phyloP scores from a whole-genome alignment of 2,329 filamentous ascomycete genomes.

The Paecilomyces dactylethromorphus region DNA sequence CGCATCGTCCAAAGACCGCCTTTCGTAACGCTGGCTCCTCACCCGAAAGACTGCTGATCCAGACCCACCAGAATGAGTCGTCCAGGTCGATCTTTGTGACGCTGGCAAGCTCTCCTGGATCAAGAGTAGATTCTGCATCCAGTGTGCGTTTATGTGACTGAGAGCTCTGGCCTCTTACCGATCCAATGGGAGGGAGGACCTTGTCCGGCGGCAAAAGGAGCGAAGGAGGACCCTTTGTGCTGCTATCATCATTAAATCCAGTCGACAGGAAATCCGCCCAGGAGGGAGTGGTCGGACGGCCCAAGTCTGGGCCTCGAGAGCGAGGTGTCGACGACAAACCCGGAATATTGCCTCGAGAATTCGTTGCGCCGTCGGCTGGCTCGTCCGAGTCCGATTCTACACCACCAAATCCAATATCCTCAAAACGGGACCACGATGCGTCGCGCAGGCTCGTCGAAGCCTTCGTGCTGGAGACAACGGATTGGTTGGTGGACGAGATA shows the following conservation, averaged over 20 bases:
- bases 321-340: conserved; percentile 61
- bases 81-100: conserved; percentile 82
- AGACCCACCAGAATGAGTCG: conserved; percentile 99
- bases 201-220: conserved; percentile 87
- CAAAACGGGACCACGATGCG: conserved; percentile 93
- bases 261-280: conserved; percentile 98
- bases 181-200: conserved; percentile 74
- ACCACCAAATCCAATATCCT: conserved; percentile 85
- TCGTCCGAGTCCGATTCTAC: conserved; percentile 61
- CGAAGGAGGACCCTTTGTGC: conserved; percentile 56
- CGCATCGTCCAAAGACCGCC: conserved; percentile 87
- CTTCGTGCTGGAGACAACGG: conserved; percentile 63
- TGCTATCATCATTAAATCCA: conserved; percentile 75
- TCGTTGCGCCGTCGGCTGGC: not conserved
- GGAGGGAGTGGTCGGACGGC: conserved; percentile 85
- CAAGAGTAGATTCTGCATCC: conserved; percentile 62
- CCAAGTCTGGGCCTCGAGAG: conserved; percentile 61
- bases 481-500: conserved; percentile 84
- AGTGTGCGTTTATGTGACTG: conserved; percentile 72
- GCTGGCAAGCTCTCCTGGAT: conserved; percentile 90
- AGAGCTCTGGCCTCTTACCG: conserved; percentile 68
- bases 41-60: conserved; percentile 91
- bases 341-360: conserved; percentile 27
- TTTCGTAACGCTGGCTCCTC: conserved; percentile 84
- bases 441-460: conserved; percentile 69